Conservation (phyloP, 306 rosid genomes). For the Vigna unguiculata region DNA sequence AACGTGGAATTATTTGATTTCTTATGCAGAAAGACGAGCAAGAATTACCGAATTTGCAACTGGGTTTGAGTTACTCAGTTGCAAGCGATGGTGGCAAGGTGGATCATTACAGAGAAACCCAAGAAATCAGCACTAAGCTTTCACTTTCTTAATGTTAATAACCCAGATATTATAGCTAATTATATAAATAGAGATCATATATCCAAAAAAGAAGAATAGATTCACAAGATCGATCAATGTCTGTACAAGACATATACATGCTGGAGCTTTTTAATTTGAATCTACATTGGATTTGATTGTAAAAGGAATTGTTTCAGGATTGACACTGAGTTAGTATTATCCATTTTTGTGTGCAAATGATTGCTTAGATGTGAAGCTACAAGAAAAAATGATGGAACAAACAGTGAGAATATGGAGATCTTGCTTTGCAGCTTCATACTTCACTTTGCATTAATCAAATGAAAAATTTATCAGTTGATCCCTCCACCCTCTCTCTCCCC, state of each 20-base stretch:
- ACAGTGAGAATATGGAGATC: no score
- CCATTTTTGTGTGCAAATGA: slow-evolving; percentile 8
- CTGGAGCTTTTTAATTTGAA: not conserved
- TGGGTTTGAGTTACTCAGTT: slow-evolving; percentile 51
- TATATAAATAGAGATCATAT: not conserved
- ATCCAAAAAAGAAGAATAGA: slow-evolving; percentile 1
- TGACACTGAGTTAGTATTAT: not conserved
- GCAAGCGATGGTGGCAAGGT: slow-evolving; percentile 33
- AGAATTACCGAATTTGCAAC: slow-evolving; percentile 59
- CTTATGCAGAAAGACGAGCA: slow-evolving; percentile 43
- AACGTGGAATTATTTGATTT: not conserved
- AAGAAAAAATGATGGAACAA: not conserved
- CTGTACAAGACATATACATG: not conserved
- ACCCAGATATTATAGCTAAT: slow-evolving; percentile 9
- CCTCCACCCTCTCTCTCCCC: no score
- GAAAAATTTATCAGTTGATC: no score
- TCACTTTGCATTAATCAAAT: no score
- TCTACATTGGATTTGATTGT: slow-evolving; percentile 10
- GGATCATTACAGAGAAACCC: slow-evolving; percentile 39
- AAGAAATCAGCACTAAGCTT: slow-evolving; percentile 64
- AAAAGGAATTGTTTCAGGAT: not conserved
- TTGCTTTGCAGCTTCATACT: no score
- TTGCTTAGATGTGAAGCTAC: not conserved
- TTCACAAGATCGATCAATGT: not conserved
- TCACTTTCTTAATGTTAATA: slow-evolving; percentile 58